phyloP scores from a whole-genome alignment of 495 filamentous ascomycete genomes.

The Talaromyces nanjingensis region DNA sequence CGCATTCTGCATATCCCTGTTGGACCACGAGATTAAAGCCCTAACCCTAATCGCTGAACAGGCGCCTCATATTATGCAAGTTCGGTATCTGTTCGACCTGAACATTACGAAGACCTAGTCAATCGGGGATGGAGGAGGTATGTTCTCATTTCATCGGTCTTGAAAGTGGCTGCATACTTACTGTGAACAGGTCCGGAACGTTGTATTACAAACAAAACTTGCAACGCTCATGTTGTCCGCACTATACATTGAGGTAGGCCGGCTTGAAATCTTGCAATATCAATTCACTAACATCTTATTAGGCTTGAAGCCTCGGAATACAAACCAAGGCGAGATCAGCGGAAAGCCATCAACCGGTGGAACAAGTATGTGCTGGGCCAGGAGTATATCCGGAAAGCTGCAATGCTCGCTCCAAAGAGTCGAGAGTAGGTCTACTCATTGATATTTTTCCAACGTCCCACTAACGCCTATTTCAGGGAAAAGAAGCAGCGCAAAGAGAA shows the following conservation, averaged over 20 bases:
- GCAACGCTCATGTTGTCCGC: slow-evolving; percentile 80
- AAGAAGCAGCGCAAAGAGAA: slow-evolving; percentile 63
- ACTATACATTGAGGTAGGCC: slow-evolving; percentile 77
- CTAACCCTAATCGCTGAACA: slow-evolving; percentile 27
- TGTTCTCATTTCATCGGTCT: slow-evolving; percentile 15
- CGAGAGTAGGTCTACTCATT: slow-evolving; percentile 51
- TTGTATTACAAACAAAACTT: slow-evolving; percentile 91
- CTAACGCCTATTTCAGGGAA: slow-evolving; percentile 42
- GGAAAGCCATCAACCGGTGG: slow-evolving; percentile 85
- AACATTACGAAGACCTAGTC: slow-evolving; percentile 73
- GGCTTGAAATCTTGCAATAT: neutral
- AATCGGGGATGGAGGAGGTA: slow-evolving; percentile 90
- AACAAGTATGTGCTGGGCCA: slow-evolving; percentile 78
- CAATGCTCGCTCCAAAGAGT: slow-evolving; percentile 65
- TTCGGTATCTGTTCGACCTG: slow-evolving; percentile 57
- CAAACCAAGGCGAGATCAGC: slow-evolving; percentile 70
- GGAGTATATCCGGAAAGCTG: slow-evolving; percentile 65
- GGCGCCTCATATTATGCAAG: slow-evolving; percentile 79
- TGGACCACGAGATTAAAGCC: no score
- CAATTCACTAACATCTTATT: slow-evolving; percentile 1
- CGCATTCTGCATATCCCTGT: no score
- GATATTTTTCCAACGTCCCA: no score
- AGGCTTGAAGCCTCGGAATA: slow-evolving; percentile 66
- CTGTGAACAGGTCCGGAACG: slow-evolving; percentile 52
- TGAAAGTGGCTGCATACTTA: neutral